These are phyloP conservation scores for Ceraceosorus bombacis DNA, from an alignment of 1,284 basidiomycete species.

Conservation along the genomic window DNA sequence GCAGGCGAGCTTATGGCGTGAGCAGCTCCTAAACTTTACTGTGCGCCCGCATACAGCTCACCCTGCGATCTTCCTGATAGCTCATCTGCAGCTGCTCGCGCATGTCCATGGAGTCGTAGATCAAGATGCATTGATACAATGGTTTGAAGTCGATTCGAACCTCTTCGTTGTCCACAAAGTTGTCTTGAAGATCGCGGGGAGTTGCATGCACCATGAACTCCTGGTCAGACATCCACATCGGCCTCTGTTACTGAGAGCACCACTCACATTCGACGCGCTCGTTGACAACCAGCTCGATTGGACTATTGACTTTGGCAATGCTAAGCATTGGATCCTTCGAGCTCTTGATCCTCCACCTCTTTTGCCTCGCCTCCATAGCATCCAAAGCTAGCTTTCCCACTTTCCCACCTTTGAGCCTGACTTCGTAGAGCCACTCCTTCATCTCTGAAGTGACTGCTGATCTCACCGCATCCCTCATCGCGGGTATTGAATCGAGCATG, in stretches of 20 bases:
- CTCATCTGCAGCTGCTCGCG: conserved; percentile 80
- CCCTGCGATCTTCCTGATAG: conserved; percentile 89
- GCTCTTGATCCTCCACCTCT: conserved; percentile 64
- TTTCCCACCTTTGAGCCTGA: conserved; percentile 75
- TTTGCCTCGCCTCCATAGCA: conserved; percentile 74
- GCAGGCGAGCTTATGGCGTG: not conserved
- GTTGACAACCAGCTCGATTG: conserved; percentile 85
- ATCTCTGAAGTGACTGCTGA: conserved; percentile 86
- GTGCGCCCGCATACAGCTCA: not conserved
- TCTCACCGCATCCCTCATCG: conserved; percentile 77
- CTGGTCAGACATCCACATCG: not conserved
- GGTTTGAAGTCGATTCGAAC: conserved; percentile 87
- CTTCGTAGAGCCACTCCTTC: conserved; percentile 95
- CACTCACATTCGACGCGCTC: conserved; percentile 85
- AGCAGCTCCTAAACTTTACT: not conserved
- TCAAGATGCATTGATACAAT: conserved; percentile 93
- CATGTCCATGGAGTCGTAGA: conserved; percentile 82
- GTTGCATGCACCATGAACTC: not conserved
- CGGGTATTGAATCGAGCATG: conserved; percentile 82
- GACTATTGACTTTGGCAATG: conserved; percentile 78
- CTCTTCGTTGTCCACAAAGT: conserved; percentile 82
- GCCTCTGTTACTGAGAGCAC: not conserved
- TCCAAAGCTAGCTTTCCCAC: conserved; percentile 85
- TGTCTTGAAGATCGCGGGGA: conserved; percentile 55
- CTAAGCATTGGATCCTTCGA: conserved; percentile 49